Conservation (phyloP, 2,329 filamentous ascomycete species). For the Hymenoscyphus repandus region DNA sequence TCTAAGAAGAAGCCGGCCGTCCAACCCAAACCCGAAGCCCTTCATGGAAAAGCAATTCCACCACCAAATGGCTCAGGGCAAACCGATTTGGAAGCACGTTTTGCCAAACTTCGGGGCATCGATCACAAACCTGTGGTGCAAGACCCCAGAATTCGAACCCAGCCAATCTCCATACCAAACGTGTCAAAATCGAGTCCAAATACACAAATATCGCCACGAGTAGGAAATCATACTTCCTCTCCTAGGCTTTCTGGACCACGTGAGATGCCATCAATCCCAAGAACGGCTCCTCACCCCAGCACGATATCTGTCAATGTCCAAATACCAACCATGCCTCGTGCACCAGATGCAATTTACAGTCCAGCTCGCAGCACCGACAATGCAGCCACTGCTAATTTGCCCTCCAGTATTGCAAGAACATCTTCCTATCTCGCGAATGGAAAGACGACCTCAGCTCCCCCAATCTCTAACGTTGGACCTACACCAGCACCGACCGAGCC, state of each 20-base stretch:
- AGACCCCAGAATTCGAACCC: slow-evolving; percentile 49
- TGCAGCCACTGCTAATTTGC: slow-evolving; percentile 19
- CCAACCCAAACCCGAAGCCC: slow-evolving; percentile 62
- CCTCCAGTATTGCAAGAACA: slow-evolving; percentile 23
- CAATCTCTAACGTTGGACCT: slow-evolving; percentile 22
- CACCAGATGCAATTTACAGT: slow-evolving; percentile 34
- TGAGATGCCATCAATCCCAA: slow-evolving; percentile 28
- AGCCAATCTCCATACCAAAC: slow-evolving; percentile 38
- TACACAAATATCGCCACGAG: neutral
- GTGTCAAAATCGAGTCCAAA: slow-evolving; percentile 14
- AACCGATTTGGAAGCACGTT: slow-evolving; percentile 50
- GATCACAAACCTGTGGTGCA: slow-evolving; percentile 38
- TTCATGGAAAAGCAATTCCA: slow-evolving; percentile 56
- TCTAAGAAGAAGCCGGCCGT: slow-evolving; percentile 35
- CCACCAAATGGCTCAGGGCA: slow-evolving; percentile 32
- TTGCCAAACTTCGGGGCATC: slow-evolving; percentile 47
- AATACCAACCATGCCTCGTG: slow-evolving; percentile 29
- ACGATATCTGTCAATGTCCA: slow-evolving; percentile 22
- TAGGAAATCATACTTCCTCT: slow-evolving; percentile 4
- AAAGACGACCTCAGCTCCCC: slow-evolving; percentile 22
- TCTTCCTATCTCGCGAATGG: slow-evolving; percentile 20
- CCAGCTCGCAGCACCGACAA: slow-evolving; percentile 28
- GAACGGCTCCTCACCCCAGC: slow-evolving; percentile 11
- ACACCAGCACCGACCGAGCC: slow-evolving; percentile 18
- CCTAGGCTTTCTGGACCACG: slow-evolving; percentile 22